Percentiles rank a stretch among this genome's conserved stretches.
Conservation (phyloP, 768 basidiomycete genomes). For the Dacryopinax spathularia region DNA sequence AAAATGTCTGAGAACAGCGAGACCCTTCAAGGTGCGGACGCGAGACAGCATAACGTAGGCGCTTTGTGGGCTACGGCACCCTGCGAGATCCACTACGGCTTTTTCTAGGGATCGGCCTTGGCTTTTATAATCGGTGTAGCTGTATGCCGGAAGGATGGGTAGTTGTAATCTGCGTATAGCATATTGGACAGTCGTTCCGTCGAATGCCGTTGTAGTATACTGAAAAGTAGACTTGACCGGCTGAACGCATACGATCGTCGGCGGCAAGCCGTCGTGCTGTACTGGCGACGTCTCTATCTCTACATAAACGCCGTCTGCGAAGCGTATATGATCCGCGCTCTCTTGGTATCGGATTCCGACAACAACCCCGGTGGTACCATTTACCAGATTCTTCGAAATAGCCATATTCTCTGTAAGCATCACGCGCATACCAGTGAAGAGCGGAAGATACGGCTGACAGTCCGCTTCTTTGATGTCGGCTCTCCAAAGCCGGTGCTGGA, state of each 20-base stretch:
- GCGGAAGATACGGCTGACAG: neutral
- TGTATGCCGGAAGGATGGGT: constrained; percentile 20
- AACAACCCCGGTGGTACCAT: neutral
- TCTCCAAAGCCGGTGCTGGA: neutral
- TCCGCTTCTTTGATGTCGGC: neutral
- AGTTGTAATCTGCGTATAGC: constrained; percentile 8
- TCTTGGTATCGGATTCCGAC: neutral
- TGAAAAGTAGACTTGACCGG: neutral
- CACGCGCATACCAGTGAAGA: constrained; percentile 3
- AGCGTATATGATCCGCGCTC: neutral
- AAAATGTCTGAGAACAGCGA: constrained; percentile 19
- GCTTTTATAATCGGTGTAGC: constrained; percentile 21
- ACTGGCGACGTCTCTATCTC: neutral
- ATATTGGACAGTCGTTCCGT: neutral
- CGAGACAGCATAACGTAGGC: constrained; percentile 24
- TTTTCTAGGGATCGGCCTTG: constrained; percentile 18
- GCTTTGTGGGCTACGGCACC: constrained; percentile 13
- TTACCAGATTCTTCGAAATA: neutral
- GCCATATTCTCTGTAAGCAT: constrained; percentile 3
- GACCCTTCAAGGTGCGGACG: constrained; percentile 14
- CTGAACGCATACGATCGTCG: neutral
- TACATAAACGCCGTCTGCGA: neutral
- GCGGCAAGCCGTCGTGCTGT: neutral
- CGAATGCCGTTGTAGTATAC: neutral
- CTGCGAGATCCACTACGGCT: constrained; percentile 18